Evolutionary conservation across 305 asterid species (phyloP).

Genomic region (Solanum chacoense): DNA sequence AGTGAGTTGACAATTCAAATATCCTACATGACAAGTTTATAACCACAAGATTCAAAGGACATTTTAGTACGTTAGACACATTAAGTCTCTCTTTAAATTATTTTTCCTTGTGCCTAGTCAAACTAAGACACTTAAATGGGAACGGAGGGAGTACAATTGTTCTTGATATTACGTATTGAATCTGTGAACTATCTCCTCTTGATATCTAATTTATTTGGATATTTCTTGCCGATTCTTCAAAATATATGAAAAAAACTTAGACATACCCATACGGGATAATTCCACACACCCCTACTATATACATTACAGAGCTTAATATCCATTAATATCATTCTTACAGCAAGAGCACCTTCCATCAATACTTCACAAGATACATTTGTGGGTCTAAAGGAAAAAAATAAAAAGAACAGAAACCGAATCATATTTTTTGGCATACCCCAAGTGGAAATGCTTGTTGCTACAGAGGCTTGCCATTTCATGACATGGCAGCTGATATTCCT

Average conservation of each 20-base stretch:
- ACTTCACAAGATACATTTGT: neutral
- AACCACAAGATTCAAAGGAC: neutral
- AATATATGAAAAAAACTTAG: neutral
- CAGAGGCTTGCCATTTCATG: neutral
- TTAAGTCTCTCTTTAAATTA: neutral
- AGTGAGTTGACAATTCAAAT: neutral
- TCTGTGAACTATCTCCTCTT: neutral
- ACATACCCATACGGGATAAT: neutral
- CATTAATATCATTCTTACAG: neutral
- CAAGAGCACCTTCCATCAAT: neutral
- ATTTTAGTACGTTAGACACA: neutral
- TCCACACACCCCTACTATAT: neutral
- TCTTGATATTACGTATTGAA: neutral
- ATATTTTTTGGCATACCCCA: neutral
- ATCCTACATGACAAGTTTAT: neutral
- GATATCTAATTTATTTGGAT: neutral
- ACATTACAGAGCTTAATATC: neutral
- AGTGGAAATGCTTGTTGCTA: neutral
- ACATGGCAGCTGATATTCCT: neutral
- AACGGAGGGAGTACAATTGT: neutral
- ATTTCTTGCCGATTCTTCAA: neutral
- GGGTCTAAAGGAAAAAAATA: neutral
- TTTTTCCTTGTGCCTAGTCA: no score
- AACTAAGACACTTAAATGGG: neutral
- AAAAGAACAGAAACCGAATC: neutral